Percentiles rank a stretch among this genome's conserved stretches.
These are phyloP conservation scores for Omphalotus olearius DNA, from an alignment of 1,284 basidiomycete genomes.

Conservation along the genomic window DNA sequence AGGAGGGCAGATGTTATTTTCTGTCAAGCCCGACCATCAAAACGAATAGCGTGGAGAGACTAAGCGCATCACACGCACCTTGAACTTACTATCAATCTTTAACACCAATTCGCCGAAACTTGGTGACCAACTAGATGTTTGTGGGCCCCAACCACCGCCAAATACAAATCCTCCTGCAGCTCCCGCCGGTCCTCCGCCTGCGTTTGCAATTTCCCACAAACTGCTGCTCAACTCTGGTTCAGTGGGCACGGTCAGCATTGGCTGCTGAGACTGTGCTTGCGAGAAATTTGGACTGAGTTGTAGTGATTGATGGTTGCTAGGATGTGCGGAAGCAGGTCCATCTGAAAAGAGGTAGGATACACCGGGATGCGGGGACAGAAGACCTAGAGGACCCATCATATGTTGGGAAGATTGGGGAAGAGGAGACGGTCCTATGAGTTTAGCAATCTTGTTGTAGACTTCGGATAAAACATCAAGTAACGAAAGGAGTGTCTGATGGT, in stretches of 20 bases:
- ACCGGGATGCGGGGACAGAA: conserved; percentile 70
- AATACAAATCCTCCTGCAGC: conserved; percentile 26
- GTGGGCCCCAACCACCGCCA: conserved; percentile 40
- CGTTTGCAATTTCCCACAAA: conserved; percentile 70
- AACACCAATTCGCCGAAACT: conserved; percentile 66
- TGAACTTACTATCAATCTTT: conserved; percentile 80
- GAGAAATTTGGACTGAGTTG: conserved; percentile 23
- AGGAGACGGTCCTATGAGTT: conserved; percentile 73
- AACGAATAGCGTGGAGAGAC: conserved; percentile 6
- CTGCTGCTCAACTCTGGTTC: conserved; percentile 42
- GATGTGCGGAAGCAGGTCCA: conserved; percentile 13
- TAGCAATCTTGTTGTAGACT: conserved; percentile 80
- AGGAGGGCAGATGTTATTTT: conserved; percentile 73
- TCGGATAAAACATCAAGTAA: conserved; percentile 84
- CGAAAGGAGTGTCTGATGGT: conserved; percentile 81
- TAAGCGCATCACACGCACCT: conserved; percentile 42
- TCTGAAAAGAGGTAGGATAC: conserved; percentile 73
- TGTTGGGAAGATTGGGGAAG: conserved; percentile 61
- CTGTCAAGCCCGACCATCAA: conserved; percentile 32
- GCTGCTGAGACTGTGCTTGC: conserved; percentile 26
- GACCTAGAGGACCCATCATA: conserved; percentile 73
- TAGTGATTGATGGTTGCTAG: conserved; percentile 1
- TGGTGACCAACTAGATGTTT: conserved; percentile 54
- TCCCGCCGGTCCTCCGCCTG: conserved; percentile 23
- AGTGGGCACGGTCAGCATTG: conserved; percentile 15